Evolutionary conservation across 257 asterid genomes (phyloP).

Genomic region (Solanum commersonii): DNA sequence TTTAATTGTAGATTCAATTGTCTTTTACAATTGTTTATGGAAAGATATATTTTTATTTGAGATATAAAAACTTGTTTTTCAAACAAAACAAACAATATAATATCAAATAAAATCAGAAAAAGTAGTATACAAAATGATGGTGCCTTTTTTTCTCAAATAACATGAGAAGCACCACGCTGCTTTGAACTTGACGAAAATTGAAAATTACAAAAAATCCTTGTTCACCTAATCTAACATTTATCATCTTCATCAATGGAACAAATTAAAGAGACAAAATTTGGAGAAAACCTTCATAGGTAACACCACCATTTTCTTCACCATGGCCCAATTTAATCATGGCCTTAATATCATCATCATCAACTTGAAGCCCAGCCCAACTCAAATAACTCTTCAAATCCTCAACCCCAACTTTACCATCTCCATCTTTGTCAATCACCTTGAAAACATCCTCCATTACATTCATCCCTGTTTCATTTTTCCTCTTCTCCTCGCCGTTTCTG

Average conservation of each 20-base stretch:
- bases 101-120: neutral
- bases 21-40: neutral
- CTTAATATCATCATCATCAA: slow-evolving; percentile 60
- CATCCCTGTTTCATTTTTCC: neutral
- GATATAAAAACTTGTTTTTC: neutral
- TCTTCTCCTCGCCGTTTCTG: neutral
- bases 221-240: neutral
- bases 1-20: neutral
- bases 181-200: neutral
- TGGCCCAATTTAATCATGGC: slow-evolving; percentile 77
- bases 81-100: neutral
- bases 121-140: neutral
- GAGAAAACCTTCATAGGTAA: slow-evolving; percentile 50
- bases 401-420: slow-evolving; percentile 77
- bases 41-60: neutral
- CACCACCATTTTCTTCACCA: slow-evolving; percentile 59
- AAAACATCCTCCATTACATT: slow-evolving; percentile 71
- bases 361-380: slow-evolving; percentile 56
- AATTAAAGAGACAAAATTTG: slow-evolving; percentile 51
- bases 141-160: neutral
- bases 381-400: slow-evolving; percentile 59
- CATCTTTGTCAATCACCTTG: slow-evolving; percentile 77
- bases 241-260: neutral
- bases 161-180: neutral
- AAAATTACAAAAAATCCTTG: neutral